These are phyloP conservation scores for Dactylorhiza incarnata DNA, from an alignment of 106 monocot species.

Conservation along the genomic window DNA sequence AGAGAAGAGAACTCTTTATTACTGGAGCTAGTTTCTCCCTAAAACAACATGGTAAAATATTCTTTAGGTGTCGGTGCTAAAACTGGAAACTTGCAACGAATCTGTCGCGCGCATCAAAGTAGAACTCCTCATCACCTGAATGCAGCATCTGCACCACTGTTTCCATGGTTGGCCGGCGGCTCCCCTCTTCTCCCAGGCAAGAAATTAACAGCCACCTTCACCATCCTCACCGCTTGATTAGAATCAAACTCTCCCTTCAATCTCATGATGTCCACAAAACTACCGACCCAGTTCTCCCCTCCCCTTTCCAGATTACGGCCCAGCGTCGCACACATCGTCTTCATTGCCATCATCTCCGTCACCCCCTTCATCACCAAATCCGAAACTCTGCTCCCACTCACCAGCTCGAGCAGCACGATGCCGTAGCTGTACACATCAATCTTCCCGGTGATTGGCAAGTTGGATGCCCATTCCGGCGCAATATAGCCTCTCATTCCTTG, in stretches of 20 bases:
- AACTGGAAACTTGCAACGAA: background rate
- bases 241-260: slow-evolving; percentile 18
- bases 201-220: slow-evolving; percentile 21
- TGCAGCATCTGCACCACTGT: slow-evolving; percentile 13
- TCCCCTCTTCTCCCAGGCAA: slow-evolving; percentile 30
- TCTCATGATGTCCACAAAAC: slow-evolving; percentile 14
- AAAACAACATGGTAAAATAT: too few species aligned
- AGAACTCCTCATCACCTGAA: slow-evolving; percentile 1
- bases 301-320: slow-evolving; percentile 5
- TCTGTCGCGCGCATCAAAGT: background rate
- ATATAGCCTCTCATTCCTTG: slow-evolving; percentile 37
- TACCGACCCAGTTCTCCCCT: background rate
- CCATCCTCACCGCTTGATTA: slow-evolving; percentile 9
- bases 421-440: slow-evolving; percentile 50
- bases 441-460: slow-evolving; percentile 34
- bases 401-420: slow-evolving; percentile 36
- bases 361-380: slow-evolving; percentile 1
- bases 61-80: background rate
- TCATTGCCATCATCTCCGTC: slow-evolving; percentile 1
- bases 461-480: slow-evolving; percentile 25
- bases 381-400: slow-evolving; percentile 24
- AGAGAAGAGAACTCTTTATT: too few species aligned
- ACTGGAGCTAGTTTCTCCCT: too few species aligned
- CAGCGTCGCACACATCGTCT: background rate
- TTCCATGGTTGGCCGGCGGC: slow-evolving; percentile 27